Percentiles rank a stretch among this genome's conserved stretches.
phyloP scores from a whole-genome alignment of 2,329 filamentous ascomycete genomes.

The Talaromyces albobiverticillius region DNA sequence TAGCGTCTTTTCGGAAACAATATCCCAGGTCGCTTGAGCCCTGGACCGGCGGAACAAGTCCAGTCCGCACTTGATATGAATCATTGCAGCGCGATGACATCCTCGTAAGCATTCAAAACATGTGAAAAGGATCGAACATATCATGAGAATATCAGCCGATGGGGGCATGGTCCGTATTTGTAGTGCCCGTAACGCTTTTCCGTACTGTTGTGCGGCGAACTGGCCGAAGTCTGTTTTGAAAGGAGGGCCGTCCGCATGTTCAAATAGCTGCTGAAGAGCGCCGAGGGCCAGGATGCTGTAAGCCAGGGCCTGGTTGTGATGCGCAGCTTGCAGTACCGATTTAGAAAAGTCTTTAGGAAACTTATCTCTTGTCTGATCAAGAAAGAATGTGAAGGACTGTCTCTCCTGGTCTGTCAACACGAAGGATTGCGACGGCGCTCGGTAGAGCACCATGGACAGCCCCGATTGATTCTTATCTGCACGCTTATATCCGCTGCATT shows the following conservation, averaged over 20 bases:
- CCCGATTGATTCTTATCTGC: not conserved
- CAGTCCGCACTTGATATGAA: not conserved
- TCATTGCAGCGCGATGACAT: not conserved
- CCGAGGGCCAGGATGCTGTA: not conserved
- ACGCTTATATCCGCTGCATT: not conserved
- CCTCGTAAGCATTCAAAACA: slow-evolving; percentile 1
- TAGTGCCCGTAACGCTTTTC: not conserved
- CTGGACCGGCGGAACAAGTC: not conserved
- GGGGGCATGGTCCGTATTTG: not conserved
- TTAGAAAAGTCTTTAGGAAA: not conserved
- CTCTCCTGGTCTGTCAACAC: not conserved
- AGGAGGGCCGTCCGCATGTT: not conserved
- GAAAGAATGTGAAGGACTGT: not conserved
- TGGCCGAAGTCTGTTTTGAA: not conserved
- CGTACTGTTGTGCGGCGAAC: not conserved
- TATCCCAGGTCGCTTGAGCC: not conserved
- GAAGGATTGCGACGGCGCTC: not conserved
- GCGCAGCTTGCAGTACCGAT: not conserved
- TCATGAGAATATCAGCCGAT: not conserved
- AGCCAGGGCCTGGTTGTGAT: not conserved
- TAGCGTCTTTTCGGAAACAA: not conserved
- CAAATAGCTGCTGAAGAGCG: not conserved
- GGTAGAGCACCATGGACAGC: not conserved
- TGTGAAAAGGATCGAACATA: not conserved
- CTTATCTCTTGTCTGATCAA: not conserved